Base-by-base conservation (phyloP, 2,329 filamentous ascomycete genomes). In the Scopulariopsis brevicaulis region DNA sequence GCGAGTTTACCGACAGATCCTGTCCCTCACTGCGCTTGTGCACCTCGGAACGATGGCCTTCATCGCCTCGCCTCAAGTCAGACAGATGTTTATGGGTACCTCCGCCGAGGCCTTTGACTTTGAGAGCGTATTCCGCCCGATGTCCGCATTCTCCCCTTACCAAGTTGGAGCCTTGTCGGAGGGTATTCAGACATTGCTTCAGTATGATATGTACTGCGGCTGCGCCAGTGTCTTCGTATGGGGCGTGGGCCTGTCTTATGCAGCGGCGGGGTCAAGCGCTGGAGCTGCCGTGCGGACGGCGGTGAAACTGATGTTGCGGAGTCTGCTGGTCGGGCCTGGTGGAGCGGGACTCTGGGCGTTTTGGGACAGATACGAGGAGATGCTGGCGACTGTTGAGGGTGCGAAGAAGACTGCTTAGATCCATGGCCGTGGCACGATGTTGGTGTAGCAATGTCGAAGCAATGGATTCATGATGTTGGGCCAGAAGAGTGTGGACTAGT, bases 151-250 rank as follows among this genome's bases (percentile, higher is more conserved):
- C 1, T 28, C 34, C 6, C 56, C 56, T n/a, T 50, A 15, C 24
- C 56, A 53, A 14, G 37, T 58, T 24, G 15, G 14, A 4, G 61
- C 58, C 2, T 1, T 64, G 14, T 58, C 63, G 8, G 57, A 59
- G 20, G 64, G 62, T 0, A 32, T 32, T 0, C 22, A 63, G 51
- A 53, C 59, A 3, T 24, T 64, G 8, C 53, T 66, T 46, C 63
- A 65, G 54, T 67, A 64, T 55, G 64, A 67, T 18, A 25, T 65
- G 51, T 64, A 63, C 58, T 64, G 62, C 53, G 61, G 62, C 1
- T 54, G 56, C 4, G 43, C 43, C 11, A 62, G 59, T 1, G 54
- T 58, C 2, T 55, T 60, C 34, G 25, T 54, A 8, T 61, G 61
- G 58, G 56, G 60, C 15, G 8, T 55, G 5, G 61, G 62, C 37